Percentiles rank a stretch among this genome's conserved stretches.
Evolutionary conservation across 192 early-diverging fungal genomes (phyloP).

Genomic region (Blastocladiella britannica): DNA sequence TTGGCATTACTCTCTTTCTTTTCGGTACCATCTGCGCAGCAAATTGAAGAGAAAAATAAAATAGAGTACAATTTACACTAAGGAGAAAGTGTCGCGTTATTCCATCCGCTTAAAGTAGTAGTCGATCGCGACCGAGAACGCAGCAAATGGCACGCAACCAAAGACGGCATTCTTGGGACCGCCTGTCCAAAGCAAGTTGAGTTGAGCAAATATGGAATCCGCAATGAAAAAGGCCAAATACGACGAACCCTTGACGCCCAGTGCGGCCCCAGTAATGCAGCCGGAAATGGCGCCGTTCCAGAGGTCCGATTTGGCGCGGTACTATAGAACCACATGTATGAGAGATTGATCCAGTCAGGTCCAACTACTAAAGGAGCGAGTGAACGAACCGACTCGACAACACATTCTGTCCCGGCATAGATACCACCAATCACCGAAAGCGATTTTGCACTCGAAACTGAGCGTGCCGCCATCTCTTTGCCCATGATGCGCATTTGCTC

Average conservation of each 20-base stretch:
- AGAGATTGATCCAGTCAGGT: not conserved
- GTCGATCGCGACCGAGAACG: conserved; percentile 84
- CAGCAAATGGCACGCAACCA: conserved; percentile 85
- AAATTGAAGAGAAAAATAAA: not conserved
- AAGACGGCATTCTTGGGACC: conserved; percentile 51
- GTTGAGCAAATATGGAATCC: not conserved
- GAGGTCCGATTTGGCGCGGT: conserved; percentile 85
- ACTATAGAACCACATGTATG: conserved; percentile 17
- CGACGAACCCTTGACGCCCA: conserved; percentile 38
- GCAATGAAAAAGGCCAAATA: not conserved
- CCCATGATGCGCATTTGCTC: conserved; percentile 69
- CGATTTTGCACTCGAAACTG: conserved; percentile 70
- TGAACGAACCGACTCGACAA: conserved; percentile 62
- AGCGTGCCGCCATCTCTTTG: conserved; percentile 69
- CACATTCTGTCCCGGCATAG: conserved; percentile 81
- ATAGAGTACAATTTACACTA: too few relatives aligned
- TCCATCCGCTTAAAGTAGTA: conserved; percentile 39
- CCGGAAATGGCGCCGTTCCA: conserved; percentile 77
- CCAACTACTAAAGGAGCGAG: not conserved
- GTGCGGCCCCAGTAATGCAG: conserved; percentile 72
- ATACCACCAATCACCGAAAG: conserved; percentile 82
- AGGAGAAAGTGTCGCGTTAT: not conserved
- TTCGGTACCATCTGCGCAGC: not conserved
- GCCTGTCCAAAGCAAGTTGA: too few relatives aligned
- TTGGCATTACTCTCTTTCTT: not conserved